These are phyloP conservation scores for Phytophthora sansomeana DNA, from an alignment of 352 stramenopile species.

Conservation along the genomic window DNA sequence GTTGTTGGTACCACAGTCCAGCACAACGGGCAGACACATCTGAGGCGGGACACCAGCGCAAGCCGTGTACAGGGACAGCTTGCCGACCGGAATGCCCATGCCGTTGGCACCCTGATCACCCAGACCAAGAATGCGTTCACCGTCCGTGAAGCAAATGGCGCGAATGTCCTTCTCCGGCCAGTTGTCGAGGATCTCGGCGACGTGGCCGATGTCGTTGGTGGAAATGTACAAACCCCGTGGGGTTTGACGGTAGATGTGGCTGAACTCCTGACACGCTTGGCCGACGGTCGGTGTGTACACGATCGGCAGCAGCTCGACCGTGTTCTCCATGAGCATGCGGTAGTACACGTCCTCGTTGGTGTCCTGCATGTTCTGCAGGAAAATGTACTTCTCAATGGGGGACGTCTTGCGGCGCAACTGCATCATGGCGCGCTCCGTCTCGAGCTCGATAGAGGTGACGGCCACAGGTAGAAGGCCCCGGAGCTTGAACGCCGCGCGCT, in stretches of 20 bases:
- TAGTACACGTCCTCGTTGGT: constrained; percentile 94
- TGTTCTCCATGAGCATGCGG: constrained; percentile 90
- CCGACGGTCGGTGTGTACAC: constrained; percentile 98
- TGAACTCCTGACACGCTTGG: constrained; percentile 93
- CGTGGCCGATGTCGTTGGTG: constrained; percentile 80
- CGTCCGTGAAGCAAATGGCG: constrained; percentile 98
- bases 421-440: constrained; percentile 89
- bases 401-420: constrained; percentile 86
- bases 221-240: constrained; percentile 94
- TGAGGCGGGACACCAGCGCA: constrained; percentile 94
- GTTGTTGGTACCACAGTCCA: constrained; percentile 98
- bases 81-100: constrained; percentile 95
- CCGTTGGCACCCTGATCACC: constrained; percentile 94
- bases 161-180: constrained; percentile 97
- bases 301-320: constrained; percentile 94
- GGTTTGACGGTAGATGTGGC: constrained; percentile 88
- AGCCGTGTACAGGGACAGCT: constrained; percentile 95
- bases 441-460: constrained; percentile 84
- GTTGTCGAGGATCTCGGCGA: constrained; percentile 94
- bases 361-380: constrained; percentile 92
- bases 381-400: constrained; percentile 95
- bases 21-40: constrained; percentile 93
- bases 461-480: constrained; percentile 92
- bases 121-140: constrained; percentile 95
- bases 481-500: constrained; percentile 90